Conservation (phyloP, 2,329 filamentous ascomycete genomes). For the Ophiostoma sp. region DNA sequence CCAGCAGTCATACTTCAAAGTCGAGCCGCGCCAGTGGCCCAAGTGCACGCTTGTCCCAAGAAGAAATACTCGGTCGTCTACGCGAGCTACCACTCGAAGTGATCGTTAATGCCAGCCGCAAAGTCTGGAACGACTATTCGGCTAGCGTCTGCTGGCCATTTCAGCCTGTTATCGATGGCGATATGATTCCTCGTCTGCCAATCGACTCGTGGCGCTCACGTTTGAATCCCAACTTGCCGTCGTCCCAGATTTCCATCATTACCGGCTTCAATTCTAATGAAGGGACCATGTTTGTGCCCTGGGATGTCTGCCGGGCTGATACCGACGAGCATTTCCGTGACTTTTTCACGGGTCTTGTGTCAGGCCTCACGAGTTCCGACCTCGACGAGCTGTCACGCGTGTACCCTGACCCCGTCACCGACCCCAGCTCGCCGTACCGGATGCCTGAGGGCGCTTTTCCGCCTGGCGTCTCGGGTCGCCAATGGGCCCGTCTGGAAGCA, state of each 20-base stretch:
- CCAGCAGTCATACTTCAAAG: not conserved
- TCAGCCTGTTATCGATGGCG: conserved; percentile 62
- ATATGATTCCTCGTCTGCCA: conserved; percentile 52
- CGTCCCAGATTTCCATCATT: conserved; percentile 50
- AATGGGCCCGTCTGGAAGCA: conserved; percentile 54
- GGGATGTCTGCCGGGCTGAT: conserved; percentile 35
- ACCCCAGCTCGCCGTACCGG: conserved; percentile 24
- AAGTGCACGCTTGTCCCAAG: not conserved
- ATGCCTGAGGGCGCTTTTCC: conserved; percentile 34
- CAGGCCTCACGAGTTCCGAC: conserved; percentile 48
- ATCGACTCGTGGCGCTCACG: conserved; percentile 50
- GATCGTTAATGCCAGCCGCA: conserved; percentile 40
- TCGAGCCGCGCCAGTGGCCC: not conserved
- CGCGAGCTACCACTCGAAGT: conserved; percentile 38
- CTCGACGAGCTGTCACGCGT: conserved; percentile 51
- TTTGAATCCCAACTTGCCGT: not conserved
- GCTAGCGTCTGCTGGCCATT: conserved; percentile 55
- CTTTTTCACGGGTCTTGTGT: conserved; percentile 60
- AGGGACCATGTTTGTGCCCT: conserved; percentile 58
- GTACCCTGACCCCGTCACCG: conserved; percentile 55
- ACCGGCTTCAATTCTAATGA: conserved; percentile 69
- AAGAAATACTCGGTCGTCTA: conserved; percentile 46
- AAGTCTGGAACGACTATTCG: conserved; percentile 43
- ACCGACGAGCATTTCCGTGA: conserved; percentile 48
- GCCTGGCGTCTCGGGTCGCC: conserved; percentile 41